phyloP scores from a whole-genome alignment of 257 asterid genomes.

The Solanum bukasovii region DNA sequence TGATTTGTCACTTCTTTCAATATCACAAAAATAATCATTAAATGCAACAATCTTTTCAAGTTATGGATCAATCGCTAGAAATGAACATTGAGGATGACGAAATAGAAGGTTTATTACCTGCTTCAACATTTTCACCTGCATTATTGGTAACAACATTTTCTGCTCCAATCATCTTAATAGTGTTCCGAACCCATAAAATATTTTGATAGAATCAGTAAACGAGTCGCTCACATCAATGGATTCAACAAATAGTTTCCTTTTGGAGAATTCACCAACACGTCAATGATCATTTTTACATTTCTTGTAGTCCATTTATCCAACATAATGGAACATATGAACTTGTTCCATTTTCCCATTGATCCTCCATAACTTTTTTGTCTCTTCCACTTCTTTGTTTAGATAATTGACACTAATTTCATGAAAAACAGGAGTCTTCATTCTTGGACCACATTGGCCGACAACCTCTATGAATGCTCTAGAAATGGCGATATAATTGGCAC shows the following conservation, averaged over 20 bases:
- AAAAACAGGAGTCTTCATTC: background rate
- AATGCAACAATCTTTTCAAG: too few relatives aligned
- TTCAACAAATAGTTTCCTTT: background rate
- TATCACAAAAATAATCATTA: background rate
- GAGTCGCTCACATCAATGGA: background rate
- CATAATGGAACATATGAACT: too few relatives aligned
- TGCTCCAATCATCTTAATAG: background rate
- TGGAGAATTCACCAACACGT: background rate
- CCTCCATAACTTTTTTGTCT: background rate
- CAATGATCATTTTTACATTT: background rate
- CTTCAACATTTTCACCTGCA: background rate
- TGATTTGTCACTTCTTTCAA: background rate
- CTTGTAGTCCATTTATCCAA: background rate
- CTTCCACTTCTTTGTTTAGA: background rate
- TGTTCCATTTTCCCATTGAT: background rate
- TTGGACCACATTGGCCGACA: background rate
- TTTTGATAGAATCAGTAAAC: background rate
- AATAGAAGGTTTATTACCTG: too few relatives aligned
- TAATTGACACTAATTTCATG: too few relatives aligned
- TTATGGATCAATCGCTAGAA: too few relatives aligned
- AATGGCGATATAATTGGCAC: background rate
- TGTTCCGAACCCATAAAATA: background rate
- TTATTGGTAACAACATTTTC: background rate
- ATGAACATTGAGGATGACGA: too few relatives aligned
- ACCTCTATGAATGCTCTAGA: background rate